phyloP scores from a whole-genome alignment of 2,329 filamentous ascomycete genomes.

The Alternaria sp. region DNA sequence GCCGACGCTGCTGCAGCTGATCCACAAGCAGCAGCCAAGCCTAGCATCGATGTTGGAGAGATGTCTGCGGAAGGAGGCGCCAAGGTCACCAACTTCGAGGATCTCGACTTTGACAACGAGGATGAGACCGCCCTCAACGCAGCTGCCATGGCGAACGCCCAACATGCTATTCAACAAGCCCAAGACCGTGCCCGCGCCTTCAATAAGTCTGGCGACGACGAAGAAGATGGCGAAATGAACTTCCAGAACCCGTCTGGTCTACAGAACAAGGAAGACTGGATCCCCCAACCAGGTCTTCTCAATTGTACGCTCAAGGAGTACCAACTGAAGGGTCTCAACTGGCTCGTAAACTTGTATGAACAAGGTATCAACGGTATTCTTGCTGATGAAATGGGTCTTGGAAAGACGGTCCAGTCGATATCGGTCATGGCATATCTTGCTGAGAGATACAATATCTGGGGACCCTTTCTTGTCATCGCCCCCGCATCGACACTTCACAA shows the following conservation, averaged over 20 bases:
- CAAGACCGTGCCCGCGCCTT: constrained; percentile 93
- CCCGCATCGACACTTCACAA: constrained; percentile 97
- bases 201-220: constrained; percentile 68
- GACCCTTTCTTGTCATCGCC: constrained; percentile 94
- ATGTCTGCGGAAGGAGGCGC: constrained; percentile 60
- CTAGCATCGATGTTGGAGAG: constrained; percentile 58
- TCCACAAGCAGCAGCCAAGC: constrained; percentile 46
- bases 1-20: constrained; percentile 60
- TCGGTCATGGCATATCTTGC: constrained; percentile 99
- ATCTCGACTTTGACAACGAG: constrained; percentile 93
- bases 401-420: constrained; percentile 98
- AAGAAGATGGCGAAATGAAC: constrained; percentile 94
- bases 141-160: constrained; percentile 93
- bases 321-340: constrained; percentile 98
- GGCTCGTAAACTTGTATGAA: constrained; percentile 98
- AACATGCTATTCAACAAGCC: constrained; percentile 93
- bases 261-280: constrained; percentile 79
- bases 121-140: constrained; percentile 83
- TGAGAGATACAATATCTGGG: constrained; percentile 98
- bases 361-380: constrained; percentile 99
- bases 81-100: constrained; percentile 92
- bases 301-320: constrained; percentile 97
- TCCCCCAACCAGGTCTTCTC: constrained; percentile 92
- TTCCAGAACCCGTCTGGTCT: constrained; percentile 98
- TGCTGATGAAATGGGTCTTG: constrained; percentile 99